phyloP scores from a whole-genome alignment of 1,139 yeast species.

The Blastobotrys buckinghamii region DNA sequence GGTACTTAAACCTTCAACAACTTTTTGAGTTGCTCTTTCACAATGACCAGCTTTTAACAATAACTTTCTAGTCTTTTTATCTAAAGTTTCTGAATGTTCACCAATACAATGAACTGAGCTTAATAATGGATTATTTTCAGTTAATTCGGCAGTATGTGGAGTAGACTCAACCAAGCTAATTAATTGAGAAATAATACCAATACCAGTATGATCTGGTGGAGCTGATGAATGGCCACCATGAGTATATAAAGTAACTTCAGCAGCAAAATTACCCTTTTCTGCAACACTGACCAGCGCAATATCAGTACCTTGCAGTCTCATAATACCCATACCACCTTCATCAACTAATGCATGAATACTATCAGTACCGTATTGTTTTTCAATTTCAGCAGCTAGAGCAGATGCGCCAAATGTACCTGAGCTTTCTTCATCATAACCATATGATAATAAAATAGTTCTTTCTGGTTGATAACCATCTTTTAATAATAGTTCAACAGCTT shows the following conservation, averaged over 20 bases:
- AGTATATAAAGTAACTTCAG: conserved; percentile 44
- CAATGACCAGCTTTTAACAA: conserved; percentile 17
- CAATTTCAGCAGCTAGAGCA: conserved; percentile 39
- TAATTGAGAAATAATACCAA: conserved; percentile 58
- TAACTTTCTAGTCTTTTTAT: conserved; percentile 18
- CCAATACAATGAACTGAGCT: conserved; percentile 38
- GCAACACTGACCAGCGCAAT: conserved; percentile 57
- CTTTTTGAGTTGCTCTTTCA: conserved; percentile 19
- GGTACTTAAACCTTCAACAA: conserved; percentile 15
- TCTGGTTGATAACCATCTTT: conserved; percentile 44
- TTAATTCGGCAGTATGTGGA: conserved; percentile 42
- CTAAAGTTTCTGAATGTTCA: conserved; percentile 16
- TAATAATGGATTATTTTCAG: conserved; percentile 48
- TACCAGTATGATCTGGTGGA: conserved; percentile 67
- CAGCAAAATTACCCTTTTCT: conserved; percentile 63
- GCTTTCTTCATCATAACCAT: conserved; percentile 70
- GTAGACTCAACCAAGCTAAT: conserved; percentile 47
- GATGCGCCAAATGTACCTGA: conserved; percentile 53
- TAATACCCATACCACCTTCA: conserved; percentile 47
- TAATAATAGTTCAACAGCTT: conserved; percentile 50
- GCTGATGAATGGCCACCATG: conserved; percentile 73
- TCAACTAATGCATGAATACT: conserved; percentile 55
- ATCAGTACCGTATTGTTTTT: conserved; percentile 49
- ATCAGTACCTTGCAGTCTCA: conserved; percentile 40
- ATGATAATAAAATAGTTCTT: conserved; percentile 52